Evolutionary conservation across 1,284 basidiomycete genomes (phyloP), one percentile per base, ranked within the genome.

Genomic region (Pseudozyma pruni): DNA sequence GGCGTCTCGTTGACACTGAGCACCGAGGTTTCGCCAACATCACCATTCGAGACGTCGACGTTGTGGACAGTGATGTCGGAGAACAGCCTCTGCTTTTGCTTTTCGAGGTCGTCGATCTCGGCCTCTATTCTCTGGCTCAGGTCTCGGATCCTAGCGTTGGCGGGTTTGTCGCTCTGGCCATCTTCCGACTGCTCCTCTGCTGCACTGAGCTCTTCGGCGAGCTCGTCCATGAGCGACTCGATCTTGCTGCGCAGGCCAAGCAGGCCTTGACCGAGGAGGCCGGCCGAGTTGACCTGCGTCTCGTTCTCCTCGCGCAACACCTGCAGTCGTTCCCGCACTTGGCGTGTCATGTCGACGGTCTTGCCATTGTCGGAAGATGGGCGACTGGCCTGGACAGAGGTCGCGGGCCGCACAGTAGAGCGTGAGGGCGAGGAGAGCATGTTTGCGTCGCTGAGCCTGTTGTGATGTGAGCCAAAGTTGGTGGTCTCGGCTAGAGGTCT

Each of bases 241-340:
- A 80, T 75, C 51, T 66, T 70, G 50, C 49, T 60, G 43, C 74
- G 71, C 31, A 77, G 60, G 22, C 72, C 68, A 13, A 80, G 59
- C 22, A 80, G 53, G 22, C 70, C 76, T 33, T 75, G 72, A n/a
- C 78, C 78, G 8, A 80, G 68, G 16, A 74, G 54, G 42, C 73
- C 78, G 2, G 76, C 78, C 11, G 78, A 78, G 54, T 77, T 70
- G 50, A 69, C 72, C 54, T 75, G 73, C 16, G 35, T 67, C 51
- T 75, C 69, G 45, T 69, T 69, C 40, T 72, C 69, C 41, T 70
- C 61, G 40, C 64, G 58, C 42, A 75, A 37, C 5, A 54, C 55
- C 31, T 72, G 69, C 2, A 75, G 51, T 6, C 69, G 69, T 25
- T 72, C 62, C 27, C 63, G 61, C 16, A 57, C 53, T 13, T 61